Evolutionary conservation across 2,329 filamentous ascomycete genomes (phyloP).

Genomic region (Exserohilum rostratum): DNA sequence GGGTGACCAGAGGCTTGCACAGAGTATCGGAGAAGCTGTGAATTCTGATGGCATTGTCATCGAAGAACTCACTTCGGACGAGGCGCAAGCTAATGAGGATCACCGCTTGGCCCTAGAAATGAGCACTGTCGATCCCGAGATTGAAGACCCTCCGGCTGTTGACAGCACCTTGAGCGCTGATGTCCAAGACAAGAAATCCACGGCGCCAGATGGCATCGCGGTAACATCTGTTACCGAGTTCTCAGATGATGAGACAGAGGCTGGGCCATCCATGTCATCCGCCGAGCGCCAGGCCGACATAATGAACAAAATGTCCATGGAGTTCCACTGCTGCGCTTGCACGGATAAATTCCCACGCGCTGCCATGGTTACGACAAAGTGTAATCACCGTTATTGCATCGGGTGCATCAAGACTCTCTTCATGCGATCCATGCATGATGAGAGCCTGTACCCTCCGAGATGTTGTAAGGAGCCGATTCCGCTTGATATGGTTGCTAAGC

Average conservation of each 20-base stretch:
- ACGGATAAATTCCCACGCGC: conserved; percentile 1
- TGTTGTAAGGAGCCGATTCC: conserved; percentile 15
- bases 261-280: conserved; percentile 22
- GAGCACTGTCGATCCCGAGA: conserved; percentile 20
- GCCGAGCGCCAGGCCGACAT: conserved; percentile 18
- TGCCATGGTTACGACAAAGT: neutral
- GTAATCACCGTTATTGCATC: conserved; percentile 22
- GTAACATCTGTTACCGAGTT: conserved; percentile 10
- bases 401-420: conserved; percentile 25
- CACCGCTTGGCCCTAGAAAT: conserved; percentile 17
- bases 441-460: conserved; percentile 17
- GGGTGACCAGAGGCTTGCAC: conserved; percentile 26
- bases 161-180: neutral
- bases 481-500: conserved; percentile 47
- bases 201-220: neutral
- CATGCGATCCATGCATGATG: conserved; percentile 19
- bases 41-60: conserved; percentile 26
- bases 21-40: conserved; percentile 32
- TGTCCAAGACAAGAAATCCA: conserved; percentile 10
- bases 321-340: conserved; percentile 20
- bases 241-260: conserved; percentile 19
- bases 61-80: conserved; percentile 12
- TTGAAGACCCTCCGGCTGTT: conserved; percentile 12
- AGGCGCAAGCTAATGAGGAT: conserved; percentile 24
- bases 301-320: conserved; percentile 15